A percentile compares a stretch with the other conserved stretches of the same genome.
phyloP scores from a whole-genome alignment of 2,329 filamentous ascomycete species.

The Diplodia mutila region DNA sequence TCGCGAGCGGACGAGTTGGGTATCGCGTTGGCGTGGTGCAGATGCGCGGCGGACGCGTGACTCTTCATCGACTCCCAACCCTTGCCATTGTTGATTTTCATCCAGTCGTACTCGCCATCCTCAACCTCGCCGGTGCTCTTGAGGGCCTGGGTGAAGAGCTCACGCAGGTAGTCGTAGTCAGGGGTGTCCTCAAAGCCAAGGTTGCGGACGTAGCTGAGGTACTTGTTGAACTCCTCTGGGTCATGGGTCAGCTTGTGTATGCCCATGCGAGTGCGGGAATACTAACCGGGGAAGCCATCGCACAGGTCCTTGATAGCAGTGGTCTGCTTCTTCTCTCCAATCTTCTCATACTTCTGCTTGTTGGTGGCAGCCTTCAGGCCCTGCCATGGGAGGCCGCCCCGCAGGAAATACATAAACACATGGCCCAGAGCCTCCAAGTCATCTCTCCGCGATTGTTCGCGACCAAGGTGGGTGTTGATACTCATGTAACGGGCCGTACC shows the following conservation, averaged over 20 bases:
- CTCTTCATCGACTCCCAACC: slow-evolving; percentile 83
- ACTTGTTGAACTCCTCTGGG: slow-evolving; percentile 92
- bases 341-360: slow-evolving; percentile 99
- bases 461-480: slow-evolving; percentile 97
- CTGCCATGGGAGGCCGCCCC: slow-evolving; percentile 69
- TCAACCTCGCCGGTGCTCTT: slow-evolving; percentile 94
- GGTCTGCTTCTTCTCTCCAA: slow-evolving; percentile 99
- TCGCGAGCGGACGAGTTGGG: slow-evolving; percentile 85
- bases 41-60: slow-evolving; percentile 71
- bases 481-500: slow-evolving; percentile 99
- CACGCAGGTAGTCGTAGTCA: slow-evolving; percentile 96
- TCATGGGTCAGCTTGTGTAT: slow-evolving; percentile 35
- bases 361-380: slow-evolving; percentile 70
- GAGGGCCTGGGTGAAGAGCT: slow-evolving; percentile 92
- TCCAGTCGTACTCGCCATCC: slow-evolving; percentile 99
- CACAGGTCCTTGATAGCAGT: slow-evolving; percentile 96
- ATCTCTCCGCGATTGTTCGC: slow-evolving; percentile 94
- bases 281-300: slow-evolving; percentile 80
- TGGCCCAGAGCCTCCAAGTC: slow-evolving; percentile 84
- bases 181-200: slow-evolving; percentile 98
- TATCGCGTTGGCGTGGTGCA: slow-evolving; percentile 77
- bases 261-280: neutral
- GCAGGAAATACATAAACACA: slow-evolving; percentile 71
- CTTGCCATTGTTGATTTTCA: slow-evolving; percentile 94
- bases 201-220: slow-evolving; percentile 95